Base-by-base conservation (phyloP, 345 rosid genomes). In the Conringia planisiliqua region DNA sequence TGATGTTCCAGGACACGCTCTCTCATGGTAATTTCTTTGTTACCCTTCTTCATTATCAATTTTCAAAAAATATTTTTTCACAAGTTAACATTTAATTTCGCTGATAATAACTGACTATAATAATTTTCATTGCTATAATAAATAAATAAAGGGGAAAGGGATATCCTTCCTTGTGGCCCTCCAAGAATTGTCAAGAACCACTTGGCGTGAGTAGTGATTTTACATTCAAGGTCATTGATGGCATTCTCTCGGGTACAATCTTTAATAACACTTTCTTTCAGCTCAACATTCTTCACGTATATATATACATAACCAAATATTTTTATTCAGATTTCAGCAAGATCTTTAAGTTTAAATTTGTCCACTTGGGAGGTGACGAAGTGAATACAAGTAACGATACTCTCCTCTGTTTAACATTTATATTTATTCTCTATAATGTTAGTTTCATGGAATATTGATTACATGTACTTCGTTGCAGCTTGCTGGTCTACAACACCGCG, bases 311-410 rank as follows among this genome's bases (percentile, higher is more conserved):
- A 11, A 27, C 59, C 16, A 52, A 8, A 39, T 17, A 7, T 12
- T 52, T 27, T 30, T 42, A 59, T 77, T 72, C 86, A 86, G 90
- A 84, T 73, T 86, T 90, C 80, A 90, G 92, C 76, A 90, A 87
- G 87, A 76, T 90, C 82, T 89, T 89, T 58, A 83, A 86, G 73
- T 90, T 80, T 81, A 87, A 79, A 78, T 87, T 87, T 47, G 79
- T 87, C 40, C 96, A 90, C 69, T 79, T 90, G 88, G 96, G 96
- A 62, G 96, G 96, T n/a, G 96, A 90, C 59, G 96, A 90, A 83
- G 96, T 90, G 30, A 39, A 87, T 54, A 83, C 92, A 77, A 79
- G 96, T 90, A 83, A 83, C 81, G 66, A 40, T 6, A 9, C 10
- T 27, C 39, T 71, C 38, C 35, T 44, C 20, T 54, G 10, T 44